Percentiles rank a stretch among this genome's conserved stretches.
Evolutionary conservation across 73 alveolate species (phyloP).

Genomic region (Symbiodinium natans): DNA sequence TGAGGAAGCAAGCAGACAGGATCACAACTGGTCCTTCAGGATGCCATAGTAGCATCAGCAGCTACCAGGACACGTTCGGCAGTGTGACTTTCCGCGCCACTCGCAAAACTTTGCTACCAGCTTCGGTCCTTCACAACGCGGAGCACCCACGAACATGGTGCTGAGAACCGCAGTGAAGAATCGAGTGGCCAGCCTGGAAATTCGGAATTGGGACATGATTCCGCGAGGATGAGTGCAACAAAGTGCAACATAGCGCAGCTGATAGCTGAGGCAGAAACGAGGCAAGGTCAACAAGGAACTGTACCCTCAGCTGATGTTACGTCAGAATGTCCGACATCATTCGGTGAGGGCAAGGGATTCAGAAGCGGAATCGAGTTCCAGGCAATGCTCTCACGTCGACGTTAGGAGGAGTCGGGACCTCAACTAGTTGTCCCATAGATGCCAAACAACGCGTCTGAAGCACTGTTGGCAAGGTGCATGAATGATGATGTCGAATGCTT

Average conservation of each 20-base stretch:
- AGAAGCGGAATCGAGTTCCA: background rate
- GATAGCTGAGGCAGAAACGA: background rate
- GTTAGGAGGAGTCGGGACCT: background rate
- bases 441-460: too few relatives aligned
- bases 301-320: background rate
- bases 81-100: too few relatives aligned
- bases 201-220: background rate
- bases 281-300: background rate
- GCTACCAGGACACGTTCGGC: too few relatives aligned
- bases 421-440: too few relatives aligned
- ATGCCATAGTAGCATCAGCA: background rate
- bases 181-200: slow-evolving; percentile 51
- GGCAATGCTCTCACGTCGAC: background rate
- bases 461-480: background rate
- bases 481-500: slow-evolving; percentile 43
- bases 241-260: background rate
- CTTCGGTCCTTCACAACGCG: slow-evolving; percentile 58
- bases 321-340: background rate
- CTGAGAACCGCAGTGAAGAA: slow-evolving; percentile 34
- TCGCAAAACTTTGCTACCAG: too few relatives aligned
- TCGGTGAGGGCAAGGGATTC: too few relatives aligned
- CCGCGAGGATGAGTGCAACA: background rate
- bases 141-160: slow-evolving; percentile 71
- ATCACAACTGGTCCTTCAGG: slow-evolving; percentile 68
- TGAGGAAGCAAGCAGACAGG: slow-evolving; percentile 65